Base-by-base conservation (phyloP, 306 rosid species). In the cucumber (Cucumis sativus) region DNA sequence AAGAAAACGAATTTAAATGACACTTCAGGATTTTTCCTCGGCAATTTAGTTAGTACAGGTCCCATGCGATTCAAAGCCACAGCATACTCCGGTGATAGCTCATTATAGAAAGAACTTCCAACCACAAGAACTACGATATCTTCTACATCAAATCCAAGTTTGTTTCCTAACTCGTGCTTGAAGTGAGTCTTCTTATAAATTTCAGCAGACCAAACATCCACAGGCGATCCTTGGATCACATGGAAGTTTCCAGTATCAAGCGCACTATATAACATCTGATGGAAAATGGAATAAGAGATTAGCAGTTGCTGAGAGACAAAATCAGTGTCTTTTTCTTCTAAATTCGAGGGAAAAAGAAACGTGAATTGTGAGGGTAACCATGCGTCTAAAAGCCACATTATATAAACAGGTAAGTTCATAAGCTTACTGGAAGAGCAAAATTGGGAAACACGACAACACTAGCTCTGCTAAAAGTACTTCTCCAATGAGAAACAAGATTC, bases 211-310 rank as follows among this genome's bases (percentile, higher is more conserved):
- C 97, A 95, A 58, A 80, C 89, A 85, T 95, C 97, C n/a, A 87
- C 79, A 15, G 97, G 99, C 54, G 99, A 95, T 80, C 97, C 97
- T 67, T 89, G 97, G 85, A 95, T 87, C 84, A 95, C 97, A 79
- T 88, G 84, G 84, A 89, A 95, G 86, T 95, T 95, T 86, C 99
- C 97, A 75, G 93, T 81, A 81, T 95, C 99, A 71, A 95, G 90
- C 75, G 80, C 83, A 84, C 92, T 87, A 78, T 95, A 89, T 80
- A 92, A 77, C 99, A 95, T 90, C 99, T 95, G 96, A 81, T 39
- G 75, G 40, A 15, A 43, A 70, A 21, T 45, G 20, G 79, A 76
- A 64, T 69, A 8, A 56, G 17, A 57, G 17, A 82, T 40, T n/a
- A 52, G 43, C 35, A 55, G 51, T 74, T 35, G 18, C 55, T 55